These are phyloP conservation scores for Rutstroemia sp. DNA, from an alignment of 2,329 filamentous ascomycete genomes.

Conservation along the genomic window DNA sequence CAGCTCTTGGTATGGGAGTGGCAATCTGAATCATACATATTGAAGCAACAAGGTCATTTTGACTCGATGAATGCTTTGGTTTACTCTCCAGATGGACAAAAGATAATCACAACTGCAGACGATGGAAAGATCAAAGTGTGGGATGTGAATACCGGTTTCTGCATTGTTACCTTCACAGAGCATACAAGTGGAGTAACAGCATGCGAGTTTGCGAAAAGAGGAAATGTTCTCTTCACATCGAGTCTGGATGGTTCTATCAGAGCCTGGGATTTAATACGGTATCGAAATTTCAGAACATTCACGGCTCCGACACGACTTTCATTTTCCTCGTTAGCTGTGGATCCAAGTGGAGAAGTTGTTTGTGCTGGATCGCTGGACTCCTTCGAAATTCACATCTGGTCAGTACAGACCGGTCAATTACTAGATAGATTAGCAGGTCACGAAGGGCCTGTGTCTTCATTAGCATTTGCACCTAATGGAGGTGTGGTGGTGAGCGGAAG, in stretches of 20 bases:
- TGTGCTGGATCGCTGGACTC: slow-evolving; percentile 93
- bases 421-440: slow-evolving; percentile 87
- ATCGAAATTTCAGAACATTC: slow-evolving; percentile 95
- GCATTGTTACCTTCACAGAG: slow-evolving; percentile 95
- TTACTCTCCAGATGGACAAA: slow-evolving; percentile 89
- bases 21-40: slow-evolving; percentile 97
- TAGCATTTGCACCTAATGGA: slow-evolving; percentile 85
- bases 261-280: slow-evolving; percentile 93
- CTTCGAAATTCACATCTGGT: slow-evolving; percentile 98
- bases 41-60: slow-evolving; percentile 97
- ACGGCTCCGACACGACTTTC: slow-evolving; percentile 86
- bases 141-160: slow-evolving; percentile 95
- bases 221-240: slow-evolving; percentile 91
- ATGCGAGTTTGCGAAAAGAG: slow-evolving; percentile 90
- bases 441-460: slow-evolving; percentile 82
- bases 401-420: slow-evolving; percentile 92
- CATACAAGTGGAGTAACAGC: slow-evolving; percentile 91
- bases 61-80: slow-evolving; percentile 90
- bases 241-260: slow-evolving; percentile 90
- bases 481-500: slow-evolving; percentile 80
- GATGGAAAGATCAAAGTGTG: slow-evolving; percentile 98
- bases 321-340: slow-evolving; percentile 92
- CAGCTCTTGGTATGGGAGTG: slow-evolving; percentile 99
- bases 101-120: slow-evolving; percentile 87
- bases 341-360: slow-evolving; percentile 92